Conservation (phyloP, 2,329 filamentous ascomycete genomes). For the Tolypocladium tundrense region DNA sequence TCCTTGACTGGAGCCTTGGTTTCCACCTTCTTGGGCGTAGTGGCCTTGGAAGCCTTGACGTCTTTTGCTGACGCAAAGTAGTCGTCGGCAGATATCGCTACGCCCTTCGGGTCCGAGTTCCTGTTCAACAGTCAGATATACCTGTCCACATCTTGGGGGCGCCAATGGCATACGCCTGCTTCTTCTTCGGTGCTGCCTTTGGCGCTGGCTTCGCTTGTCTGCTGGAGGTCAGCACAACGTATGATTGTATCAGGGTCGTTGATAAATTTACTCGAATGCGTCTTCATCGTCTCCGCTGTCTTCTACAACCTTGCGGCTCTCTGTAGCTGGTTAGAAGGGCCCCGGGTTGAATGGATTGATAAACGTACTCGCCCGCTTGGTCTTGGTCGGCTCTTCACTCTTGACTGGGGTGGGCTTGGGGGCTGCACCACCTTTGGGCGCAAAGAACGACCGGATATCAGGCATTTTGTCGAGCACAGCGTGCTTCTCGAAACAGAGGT, state of each 20-base stretch:
- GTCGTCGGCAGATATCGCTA: constrained; percentile 43
- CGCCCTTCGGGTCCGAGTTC: constrained; percentile 33
- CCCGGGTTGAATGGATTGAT: not conserved
- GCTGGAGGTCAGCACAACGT: constrained; percentile 7
- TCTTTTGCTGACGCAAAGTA: constrained; percentile 43
- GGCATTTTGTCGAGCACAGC: constrained; percentile 48
- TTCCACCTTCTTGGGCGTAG: constrained; percentile 28
- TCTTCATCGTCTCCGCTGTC: constrained; percentile 71
- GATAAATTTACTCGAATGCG: constrained; percentile 26
- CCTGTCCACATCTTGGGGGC: too few species aligned
- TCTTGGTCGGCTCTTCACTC: constrained; percentile 31
- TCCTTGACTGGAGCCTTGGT: constrained; percentile 26
- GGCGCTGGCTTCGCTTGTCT: constrained; percentile 41
- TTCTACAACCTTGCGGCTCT: constrained; percentile 60
- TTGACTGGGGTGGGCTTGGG: constrained; percentile 37
- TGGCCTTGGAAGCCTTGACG: constrained; percentile 23
- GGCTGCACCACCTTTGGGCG: constrained; percentile 55
- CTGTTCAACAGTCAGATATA: constrained; percentile 11
- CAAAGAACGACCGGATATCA: constrained; percentile 89
- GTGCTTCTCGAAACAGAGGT: not conserved
- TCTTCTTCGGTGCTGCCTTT: constrained; percentile 43
- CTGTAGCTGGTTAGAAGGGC: constrained; percentile 19
- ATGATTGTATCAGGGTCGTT: not conserved
- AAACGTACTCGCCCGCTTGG: constrained; percentile 33
- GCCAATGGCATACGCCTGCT: constrained; percentile 32